Evolutionary conservation across 2,329 filamentous ascomycete species (phyloP), one percentile per base, ranked within the genome.

Genomic region (Penicillium crustosum): DNA sequence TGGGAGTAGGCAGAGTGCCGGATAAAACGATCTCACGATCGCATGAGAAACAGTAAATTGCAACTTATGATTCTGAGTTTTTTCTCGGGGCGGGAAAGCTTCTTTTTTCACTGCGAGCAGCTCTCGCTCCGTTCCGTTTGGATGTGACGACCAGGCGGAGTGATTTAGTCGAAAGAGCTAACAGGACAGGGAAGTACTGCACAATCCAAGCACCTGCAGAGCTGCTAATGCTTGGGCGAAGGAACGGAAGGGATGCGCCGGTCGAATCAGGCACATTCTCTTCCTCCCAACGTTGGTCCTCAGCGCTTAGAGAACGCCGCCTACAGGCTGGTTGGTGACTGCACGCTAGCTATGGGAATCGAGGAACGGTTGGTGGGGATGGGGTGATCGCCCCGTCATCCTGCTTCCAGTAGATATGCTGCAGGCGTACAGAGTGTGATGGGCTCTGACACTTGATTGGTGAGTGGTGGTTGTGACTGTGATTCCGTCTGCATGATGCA

Each of bases 401-500:
- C 35, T 54, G 23, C 42, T 47, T 38, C 6, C 10, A 49, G 62
- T 63, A 53, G 63, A 65, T 50, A 51, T 23, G 2, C 23, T 38
- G 36, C 41, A 49, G 44, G 42, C 25, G 61, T 60, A 61, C 64
- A 51, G 47, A 60, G 62, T 60, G 66, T 66, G 68, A 70, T 55
- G 58, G 53, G 52, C 35, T 45, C 54, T 39, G 57, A 53, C 49
- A 45, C 51, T 60, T 61, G 65, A 67, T 62, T 70, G 66, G 66
- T 58, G 63, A 62, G 55, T 12, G 49, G 55, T 38, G 39, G 56
- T 41, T 69, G 71, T 73, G 70, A 74, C 52, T 72, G 71, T 73
- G 71, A 73, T 63, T 51, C 38, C 42, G 5, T 33, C 59, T 72
- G 71, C 70, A 73, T 47, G 19, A 51, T 63, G 62, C 60, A 67